Percentiles rank a stretch among this genome's conserved stretches.
Conservation (phyloP, 116 monocot genomes). For the Zostera marina region DNA sequence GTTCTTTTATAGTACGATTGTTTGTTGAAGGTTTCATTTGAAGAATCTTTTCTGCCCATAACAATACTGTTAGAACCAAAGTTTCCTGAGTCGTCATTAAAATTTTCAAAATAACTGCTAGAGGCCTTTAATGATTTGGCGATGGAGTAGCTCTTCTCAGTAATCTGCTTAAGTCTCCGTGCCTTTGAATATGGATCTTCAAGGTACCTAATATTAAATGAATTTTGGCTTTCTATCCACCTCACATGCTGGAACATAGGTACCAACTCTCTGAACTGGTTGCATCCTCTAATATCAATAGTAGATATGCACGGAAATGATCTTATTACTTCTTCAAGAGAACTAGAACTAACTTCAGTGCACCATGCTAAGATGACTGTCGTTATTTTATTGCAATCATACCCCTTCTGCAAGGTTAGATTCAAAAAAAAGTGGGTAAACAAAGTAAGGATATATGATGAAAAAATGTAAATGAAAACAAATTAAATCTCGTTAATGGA, state of each 20-base stretch:
- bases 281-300: constrained; percentile 67
- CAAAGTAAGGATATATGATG: background rate
- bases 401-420: constrained; percentile 42
- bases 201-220: constrained; percentile 10
- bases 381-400: constrained; percentile 56
- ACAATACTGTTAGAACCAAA: constrained; percentile 13
- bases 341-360: constrained; percentile 45
- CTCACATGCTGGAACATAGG: constrained; percentile 42
- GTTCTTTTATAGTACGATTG: constrained; percentile 72
- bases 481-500: background rate
- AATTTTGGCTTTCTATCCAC: constrained; percentile 41
- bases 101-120: constrained; percentile 21
- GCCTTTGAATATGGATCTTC: constrained; percentile 50
- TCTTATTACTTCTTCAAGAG: constrained; percentile 56
- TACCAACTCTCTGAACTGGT: constrained; percentile 59
- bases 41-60: constrained; percentile 26
- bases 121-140: constrained; percentile 23
- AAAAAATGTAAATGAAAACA: constrained; percentile 3
- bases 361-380: constrained; percentile 52
- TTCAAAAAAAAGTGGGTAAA: constrained; percentile 1
- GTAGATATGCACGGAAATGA: constrained; percentile 43
- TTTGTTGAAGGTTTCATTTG: constrained; percentile 32
- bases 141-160: constrained; percentile 25
- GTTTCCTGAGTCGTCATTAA: constrained; percentile 15
- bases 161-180: constrained; percentile 59